Percentiles rank a stretch among this genome's conserved stretches.
These are phyloP conservation scores for Pezicula rhizophila DNA, from an alignment of 2,329 filamentous ascomycete genomes.

Conservation along the genomic window DNA sequence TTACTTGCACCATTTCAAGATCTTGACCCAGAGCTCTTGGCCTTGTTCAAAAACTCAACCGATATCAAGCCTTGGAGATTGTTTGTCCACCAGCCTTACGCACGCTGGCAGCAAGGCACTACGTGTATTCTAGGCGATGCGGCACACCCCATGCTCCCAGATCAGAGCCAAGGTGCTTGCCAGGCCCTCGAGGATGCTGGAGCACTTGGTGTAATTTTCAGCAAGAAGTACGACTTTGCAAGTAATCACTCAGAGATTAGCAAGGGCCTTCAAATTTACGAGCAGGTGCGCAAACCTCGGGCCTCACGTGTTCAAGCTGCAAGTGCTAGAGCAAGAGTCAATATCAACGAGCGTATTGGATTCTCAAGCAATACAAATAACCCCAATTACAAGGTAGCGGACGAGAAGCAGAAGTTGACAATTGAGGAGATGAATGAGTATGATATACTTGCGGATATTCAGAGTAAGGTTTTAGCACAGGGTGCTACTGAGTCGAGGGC, in stretches of 20 bases:
- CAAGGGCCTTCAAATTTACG: conserved; percentile 43
- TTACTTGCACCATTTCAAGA: conserved; percentile 54
- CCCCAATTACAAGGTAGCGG: conserved; percentile 54
- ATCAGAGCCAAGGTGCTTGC: conserved; percentile 55
- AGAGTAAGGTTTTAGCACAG: conserved; percentile 19
- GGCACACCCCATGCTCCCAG: conserved; percentile 62
- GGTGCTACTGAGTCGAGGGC: not conserved
- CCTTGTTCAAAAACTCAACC: conserved; percentile 20
- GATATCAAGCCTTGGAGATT: conserved; percentile 26
- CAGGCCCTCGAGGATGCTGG: conserved; percentile 36
- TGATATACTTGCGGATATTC: conserved; percentile 52
- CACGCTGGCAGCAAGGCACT: conserved; percentile 43
- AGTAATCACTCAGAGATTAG: conserved; percentile 36
- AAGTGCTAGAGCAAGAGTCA: conserved; percentile 50
- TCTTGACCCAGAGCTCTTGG: conserved; percentile 38
- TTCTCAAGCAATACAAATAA: conserved; percentile 56
- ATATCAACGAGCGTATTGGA: conserved; percentile 58
- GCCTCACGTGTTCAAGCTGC: conserved; percentile 51
- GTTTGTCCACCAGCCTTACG: conserved; percentile 48
- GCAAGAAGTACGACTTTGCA: conserved; percentile 28
- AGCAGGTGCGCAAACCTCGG: conserved; percentile 46
- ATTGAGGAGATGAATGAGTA: conserved; percentile 67
- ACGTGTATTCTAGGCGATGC: conserved; percentile 59
- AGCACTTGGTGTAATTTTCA: conserved; percentile 31
- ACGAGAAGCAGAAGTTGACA: conserved; percentile 55